Evolutionary conservation across 1,139 yeast species (phyloP).

Genomic region (Suhomyces chickasaworum): DNA sequence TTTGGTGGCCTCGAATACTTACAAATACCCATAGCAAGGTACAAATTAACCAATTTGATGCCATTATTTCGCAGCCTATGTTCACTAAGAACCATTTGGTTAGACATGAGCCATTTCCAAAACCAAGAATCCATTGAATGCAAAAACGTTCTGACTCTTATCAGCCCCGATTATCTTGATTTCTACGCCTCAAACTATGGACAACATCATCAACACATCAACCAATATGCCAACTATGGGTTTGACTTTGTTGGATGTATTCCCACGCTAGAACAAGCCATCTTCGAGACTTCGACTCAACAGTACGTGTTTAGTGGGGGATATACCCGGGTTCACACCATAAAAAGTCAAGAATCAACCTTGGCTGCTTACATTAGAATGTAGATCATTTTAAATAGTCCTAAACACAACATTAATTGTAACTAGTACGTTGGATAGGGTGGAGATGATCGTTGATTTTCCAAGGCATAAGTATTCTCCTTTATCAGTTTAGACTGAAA

Average conservation of each 20-base stretch:
- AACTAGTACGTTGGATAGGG: constrained; percentile 37
- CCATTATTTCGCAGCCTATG: constrained; percentile 4
- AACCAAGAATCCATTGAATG: neutral
- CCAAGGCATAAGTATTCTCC: constrained; percentile 54
- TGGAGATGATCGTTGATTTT: constrained; percentile 51
- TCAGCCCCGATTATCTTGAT: constrained; percentile 9
- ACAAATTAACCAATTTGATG: constrained; percentile 9
- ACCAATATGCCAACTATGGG: constrained; percentile 15
- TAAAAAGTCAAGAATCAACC: neutral
- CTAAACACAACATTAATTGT: constrained; percentile 30
- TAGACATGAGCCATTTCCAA: constrained; percentile 10
- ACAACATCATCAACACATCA: neutral
- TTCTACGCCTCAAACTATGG: constrained; percentile 7
- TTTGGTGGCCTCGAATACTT: constrained; percentile 16
- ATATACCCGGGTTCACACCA: neutral
- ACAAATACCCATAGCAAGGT: constrained; percentile 11
- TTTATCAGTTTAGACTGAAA: constrained; percentile 52
- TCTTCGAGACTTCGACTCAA: constrained; percentile 8
- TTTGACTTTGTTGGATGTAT: constrained; percentile 10
- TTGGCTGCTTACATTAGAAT: constrained; percentile 13
- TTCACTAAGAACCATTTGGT: neutral
- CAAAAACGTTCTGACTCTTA: constrained; percentile 9
- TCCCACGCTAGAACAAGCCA: constrained; percentile 3
- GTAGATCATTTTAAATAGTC: constrained; percentile 48
- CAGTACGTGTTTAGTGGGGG: constrained; percentile 10